phyloP scores from a whole-genome alignment of 345 rosid species.

The Erysimum cheiranthoides region DNA sequence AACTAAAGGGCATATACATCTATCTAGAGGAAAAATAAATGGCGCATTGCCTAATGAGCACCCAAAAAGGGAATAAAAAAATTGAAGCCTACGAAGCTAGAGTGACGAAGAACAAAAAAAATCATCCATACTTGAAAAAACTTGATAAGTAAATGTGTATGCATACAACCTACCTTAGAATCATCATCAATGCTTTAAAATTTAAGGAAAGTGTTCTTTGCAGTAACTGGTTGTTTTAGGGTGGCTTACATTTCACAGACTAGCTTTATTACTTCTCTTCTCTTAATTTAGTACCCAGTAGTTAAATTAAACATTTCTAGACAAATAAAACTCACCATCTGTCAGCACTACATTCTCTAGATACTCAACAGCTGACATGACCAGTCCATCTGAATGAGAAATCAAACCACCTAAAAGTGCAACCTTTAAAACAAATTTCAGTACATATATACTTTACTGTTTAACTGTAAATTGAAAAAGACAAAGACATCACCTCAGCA shows the following conservation, averaged over 20 bases:
- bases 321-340: constrained; percentile 62
- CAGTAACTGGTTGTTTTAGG: neutral
- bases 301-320: constrained; percentile 15
- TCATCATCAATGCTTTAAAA: neutral
- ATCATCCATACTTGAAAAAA: neutral
- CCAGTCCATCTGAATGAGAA: constrained; percentile 77
- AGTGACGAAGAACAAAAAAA: constrained; percentile 21
- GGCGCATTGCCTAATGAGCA: neutral
- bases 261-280: constrained; percentile 12
- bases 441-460: constrained; percentile 27
- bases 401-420: constrained; percentile 76
- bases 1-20: constrained; percentile 4
- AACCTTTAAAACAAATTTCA: constrained; percentile 58
- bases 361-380: constrained; percentile 66
- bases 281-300: constrained; percentile 20
- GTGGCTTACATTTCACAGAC: constrained; percentile 3
- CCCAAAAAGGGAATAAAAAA: neutral
- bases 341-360: constrained; percentile 52
- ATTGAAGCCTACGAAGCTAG: neutral
- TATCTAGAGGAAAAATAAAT: constrained; percentile 5
- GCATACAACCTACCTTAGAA: neutral
- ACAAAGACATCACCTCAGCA: constrained; percentile 69
- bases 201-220: constrained; percentile 9
- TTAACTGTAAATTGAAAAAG: constrained; percentile 31
- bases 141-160: neutral